Conservation (phyloP, 805 yeast genomes). For the Cyberlindnera misumaiensis region DNA sequence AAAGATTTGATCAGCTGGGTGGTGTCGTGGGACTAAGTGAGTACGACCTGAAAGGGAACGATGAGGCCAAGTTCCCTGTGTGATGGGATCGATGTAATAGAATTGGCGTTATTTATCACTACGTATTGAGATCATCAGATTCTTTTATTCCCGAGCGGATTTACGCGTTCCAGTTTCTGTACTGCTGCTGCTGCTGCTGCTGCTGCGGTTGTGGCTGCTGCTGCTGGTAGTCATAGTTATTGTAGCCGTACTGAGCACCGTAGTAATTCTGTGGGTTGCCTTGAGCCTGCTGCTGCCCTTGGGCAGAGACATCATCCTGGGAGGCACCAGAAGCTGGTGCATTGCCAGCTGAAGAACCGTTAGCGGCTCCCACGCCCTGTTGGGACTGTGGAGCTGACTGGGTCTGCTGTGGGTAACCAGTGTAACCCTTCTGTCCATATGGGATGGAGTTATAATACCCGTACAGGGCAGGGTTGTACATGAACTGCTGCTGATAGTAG, state of each 20-base stretch:
- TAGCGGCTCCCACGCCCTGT: conserved; percentile 3
- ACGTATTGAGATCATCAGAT: background rate
- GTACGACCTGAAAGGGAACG: conserved; percentile 54
- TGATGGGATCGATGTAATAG: too few relatives aligned
- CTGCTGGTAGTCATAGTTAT: conserved; percentile 6
- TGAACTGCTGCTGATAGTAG: conserved; percentile 17
- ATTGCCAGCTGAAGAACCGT: conserved; percentile 4
- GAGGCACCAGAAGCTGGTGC: background rate
- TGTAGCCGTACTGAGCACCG: conserved; percentile 2
- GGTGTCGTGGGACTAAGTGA: conserved; percentile 70
- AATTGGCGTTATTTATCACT: too few relatives aligned
- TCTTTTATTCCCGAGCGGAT: background rate
- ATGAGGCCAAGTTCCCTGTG: conserved; percentile 5
- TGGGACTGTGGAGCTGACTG: conserved; percentile 4
- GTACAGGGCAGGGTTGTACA: conserved; percentile 19
- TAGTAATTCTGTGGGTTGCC: conserved; percentile 3
- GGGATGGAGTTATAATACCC: conserved; percentile 6
- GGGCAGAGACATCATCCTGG: conserved; percentile 8
- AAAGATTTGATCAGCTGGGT: conserved; percentile 67
- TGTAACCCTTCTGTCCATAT: conserved; percentile 3
- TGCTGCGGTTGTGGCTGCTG: conserved; percentile 1
- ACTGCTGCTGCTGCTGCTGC: conserved; percentile 21
- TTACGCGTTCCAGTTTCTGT: background rate
- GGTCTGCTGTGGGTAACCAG: conserved; percentile 4
- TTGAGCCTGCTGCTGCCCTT: conserved; percentile 8